Conservation (phyloP, 2,329 filamentous ascomycete genomes). For the Exophiala sp. region DNA sequence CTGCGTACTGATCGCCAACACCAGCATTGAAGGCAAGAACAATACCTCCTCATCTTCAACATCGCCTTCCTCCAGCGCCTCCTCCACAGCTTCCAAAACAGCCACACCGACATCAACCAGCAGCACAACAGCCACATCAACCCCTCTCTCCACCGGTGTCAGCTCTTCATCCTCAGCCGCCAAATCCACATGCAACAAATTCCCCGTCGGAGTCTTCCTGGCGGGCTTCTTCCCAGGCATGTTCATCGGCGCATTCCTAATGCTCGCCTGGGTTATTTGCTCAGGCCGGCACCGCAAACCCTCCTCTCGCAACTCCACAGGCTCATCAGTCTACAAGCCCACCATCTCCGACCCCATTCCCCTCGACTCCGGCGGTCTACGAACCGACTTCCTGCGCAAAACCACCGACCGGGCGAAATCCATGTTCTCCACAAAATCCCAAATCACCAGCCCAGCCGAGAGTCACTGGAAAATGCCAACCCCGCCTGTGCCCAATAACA, state of each 20-base stretch:
- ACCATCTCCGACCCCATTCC: slow-evolving; percentile 27
- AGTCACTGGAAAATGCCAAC: slow-evolving; percentile 29
- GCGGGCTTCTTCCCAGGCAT: slow-evolving; percentile 48
- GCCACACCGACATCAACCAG: slow-evolving; percentile 24
- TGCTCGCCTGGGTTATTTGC: slow-evolving; percentile 50
- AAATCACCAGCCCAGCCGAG: neutral
- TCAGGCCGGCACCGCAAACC: slow-evolving; percentile 32
- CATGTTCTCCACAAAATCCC: slow-evolving; percentile 26
- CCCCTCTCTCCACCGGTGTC: slow-evolving; percentile 19
- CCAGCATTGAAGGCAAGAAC: slow-evolving; percentile 26
- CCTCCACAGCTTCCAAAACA: slow-evolving; percentile 32
- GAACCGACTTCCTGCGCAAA: slow-evolving; percentile 38
- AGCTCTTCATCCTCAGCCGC: slow-evolving; percentile 23
- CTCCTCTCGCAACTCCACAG: slow-evolving; percentile 9
- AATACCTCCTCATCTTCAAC: slow-evolving; percentile 14
- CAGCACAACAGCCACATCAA: slow-evolving; percentile 15
- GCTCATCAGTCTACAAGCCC: slow-evolving; percentile 24
- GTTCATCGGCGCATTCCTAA: slow-evolving; percentile 46
- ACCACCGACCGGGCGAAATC: slow-evolving; percentile 33
- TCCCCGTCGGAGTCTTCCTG: slow-evolving; percentile 40
- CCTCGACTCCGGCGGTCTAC: slow-evolving; percentile 33
- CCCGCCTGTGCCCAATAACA: slow-evolving; percentile 23
- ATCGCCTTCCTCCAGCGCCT: slow-evolving; percentile 20
- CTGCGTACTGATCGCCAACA: slow-evolving; percentile 20
- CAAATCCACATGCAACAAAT: slow-evolving; percentile 35